phyloP scores from a whole-genome alignment of 176 grass and related monocot species.

The bread wheat (Triticum aestivum) region IWGSC_CS_RefSeq_v2.1 NC_057798.1:740419979-740420478 shows the following conservation, averaged over 20 bases:
- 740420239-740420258: neutral
- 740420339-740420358: no score
- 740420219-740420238: neutral
- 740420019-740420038: neutral
- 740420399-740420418: no score
- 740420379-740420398: no score
- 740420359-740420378: no score
- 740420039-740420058: constrained; percentile 29
- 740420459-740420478: no score
- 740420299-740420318: no score
- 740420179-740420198: neutral
- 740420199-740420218: neutral
- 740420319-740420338: no score
- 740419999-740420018: neutral
- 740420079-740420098: constrained; percentile 41
- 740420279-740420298: no score
- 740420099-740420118: neutral
- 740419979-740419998: constrained; percentile 11
- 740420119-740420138: constrained; percentile 31
- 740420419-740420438: no score
- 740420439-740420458: no score
- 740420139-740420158: neutral
- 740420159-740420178: neutral
- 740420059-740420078: neutral
- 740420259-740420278: no score